Percentiles rank a stretch among this genome's conserved stretches.
phyloP scores from a whole-genome alignment of 768 basidiomycete species.

The Boletus rubroflammeus region DNA sequence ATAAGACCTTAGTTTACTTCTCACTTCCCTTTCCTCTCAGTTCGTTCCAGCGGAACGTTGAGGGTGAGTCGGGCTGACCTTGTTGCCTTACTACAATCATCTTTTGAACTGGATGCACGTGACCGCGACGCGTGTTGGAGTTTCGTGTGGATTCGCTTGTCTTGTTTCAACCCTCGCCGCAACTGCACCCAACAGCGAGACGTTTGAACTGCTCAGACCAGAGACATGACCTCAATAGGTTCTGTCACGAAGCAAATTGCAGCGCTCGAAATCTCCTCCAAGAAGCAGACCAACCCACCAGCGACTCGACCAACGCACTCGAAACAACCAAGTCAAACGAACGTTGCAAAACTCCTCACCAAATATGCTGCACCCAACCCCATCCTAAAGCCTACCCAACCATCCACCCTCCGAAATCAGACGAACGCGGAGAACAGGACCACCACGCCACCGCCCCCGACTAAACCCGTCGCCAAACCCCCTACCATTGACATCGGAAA shows the following conservation, averaged over 20 bases:
- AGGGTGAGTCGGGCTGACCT: background rate
- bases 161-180: background rate
- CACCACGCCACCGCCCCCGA: slow-evolving; percentile 24
- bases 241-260: slow-evolving; percentile 65
- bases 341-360: slow-evolving; percentile 66
- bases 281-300: slow-evolving; percentile 39
- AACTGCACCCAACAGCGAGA: background rate
- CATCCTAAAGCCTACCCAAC: slow-evolving; percentile 28
- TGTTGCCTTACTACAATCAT: no score
- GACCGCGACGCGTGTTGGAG: slow-evolving; percentile 26
- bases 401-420: slow-evolving; percentile 45
- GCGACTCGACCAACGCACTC: slow-evolving; percentile 33
- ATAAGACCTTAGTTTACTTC: background rate
- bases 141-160: background rate
- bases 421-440: slow-evolving; percentile 24
- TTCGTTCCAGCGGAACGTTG: background rate
- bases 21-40: background rate
- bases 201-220: background rate
- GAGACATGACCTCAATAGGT: slow-evolving; percentile 45
- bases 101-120: slow-evolving; percentile 20
- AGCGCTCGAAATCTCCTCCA: slow-evolving; percentile 59
- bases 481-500: slow-evolving; percentile 68
- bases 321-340: slow-evolving; percentile 58
- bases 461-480: slow-evolving; percentile 21
- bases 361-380: slow-evolving; percentile 71